phyloP scores from a whole-genome alignment of 2,329 filamentous ascomycete genomes.

The Pseudogymnoascus sp. region DNA sequence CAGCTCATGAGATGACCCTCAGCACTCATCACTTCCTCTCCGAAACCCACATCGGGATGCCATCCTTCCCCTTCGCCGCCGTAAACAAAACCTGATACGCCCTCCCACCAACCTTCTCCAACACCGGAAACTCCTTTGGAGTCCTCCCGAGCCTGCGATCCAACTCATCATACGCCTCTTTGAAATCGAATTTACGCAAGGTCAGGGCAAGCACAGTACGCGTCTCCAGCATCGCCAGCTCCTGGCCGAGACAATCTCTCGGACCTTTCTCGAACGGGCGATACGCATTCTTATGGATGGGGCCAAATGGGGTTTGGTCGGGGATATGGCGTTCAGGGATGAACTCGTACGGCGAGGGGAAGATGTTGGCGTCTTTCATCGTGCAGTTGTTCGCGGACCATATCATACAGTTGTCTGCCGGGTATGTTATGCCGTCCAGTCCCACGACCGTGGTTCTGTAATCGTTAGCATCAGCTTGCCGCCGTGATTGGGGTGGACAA shows the following conservation, averaged over 20 bases:
- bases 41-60: conserved; percentile 16
- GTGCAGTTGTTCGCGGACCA: background rate
- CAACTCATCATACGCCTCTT: conserved; percentile 30
- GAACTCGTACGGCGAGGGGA: background rate
- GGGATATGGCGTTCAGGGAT: conserved; percentile 17
- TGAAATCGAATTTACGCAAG: conserved; percentile 41
- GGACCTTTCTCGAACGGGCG: conserved; percentile 45
- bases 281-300: background rate
- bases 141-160: conserved; percentile 18
- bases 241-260: conserved; percentile 50
- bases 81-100: conserved; percentile 21
- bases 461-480: background rate
- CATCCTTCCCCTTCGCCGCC: conserved; percentile 23
- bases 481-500: background rate
- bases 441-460: background rate
- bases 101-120: conserved; percentile 13
- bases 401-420: conserved; percentile 8
- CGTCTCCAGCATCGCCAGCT: conserved; percentile 42
- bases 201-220: conserved; percentile 41
- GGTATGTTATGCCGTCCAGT: background rate
- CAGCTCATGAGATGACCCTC: background rate
- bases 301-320: background rate
- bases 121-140: conserved; percentile 16
- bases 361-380: background rate
- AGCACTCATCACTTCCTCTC: background rate